phyloP scores from a whole-genome alignment of 805 yeast genomes.

The Pichia pseudocactophila region DNA sequence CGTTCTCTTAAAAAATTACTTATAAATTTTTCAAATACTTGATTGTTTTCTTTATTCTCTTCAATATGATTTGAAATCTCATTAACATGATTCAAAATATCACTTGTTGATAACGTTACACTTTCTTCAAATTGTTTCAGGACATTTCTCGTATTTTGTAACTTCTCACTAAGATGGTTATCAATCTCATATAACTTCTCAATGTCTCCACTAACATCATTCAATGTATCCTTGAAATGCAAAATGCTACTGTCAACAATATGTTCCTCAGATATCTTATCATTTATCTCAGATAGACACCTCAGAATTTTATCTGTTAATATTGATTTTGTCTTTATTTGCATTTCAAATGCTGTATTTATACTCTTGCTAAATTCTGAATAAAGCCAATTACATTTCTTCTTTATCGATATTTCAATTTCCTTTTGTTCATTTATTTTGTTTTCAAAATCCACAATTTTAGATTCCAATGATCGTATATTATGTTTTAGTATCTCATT shows the following conservation, averaged over 20 bases:
- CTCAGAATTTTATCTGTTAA: constrained; percentile 1
- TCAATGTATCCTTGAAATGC: not conserved
- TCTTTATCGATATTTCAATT: constrained; percentile 10
- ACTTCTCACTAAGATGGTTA: not conserved
- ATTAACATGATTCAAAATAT: not conserved
- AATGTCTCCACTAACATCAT: not conserved
- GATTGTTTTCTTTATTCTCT: not conserved
- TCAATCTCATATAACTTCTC: not conserved
- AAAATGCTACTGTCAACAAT: not conserved
- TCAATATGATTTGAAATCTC: not conserved
- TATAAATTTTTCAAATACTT: not conserved
- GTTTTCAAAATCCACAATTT: constrained; percentile 26
- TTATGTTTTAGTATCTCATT: constrained; percentile 12
- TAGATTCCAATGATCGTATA: constrained; percentile 21
- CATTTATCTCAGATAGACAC: not conserved
- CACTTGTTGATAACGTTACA: not conserved
- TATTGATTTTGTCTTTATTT: not conserved
- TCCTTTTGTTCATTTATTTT: constrained; percentile 21
- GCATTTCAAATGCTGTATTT: not conserved
- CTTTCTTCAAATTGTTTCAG: not conserved
- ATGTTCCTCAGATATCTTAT: not conserved
- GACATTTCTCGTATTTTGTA: not conserved
- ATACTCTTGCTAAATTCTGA: constrained; percentile 2
- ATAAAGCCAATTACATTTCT: constrained; percentile 1
- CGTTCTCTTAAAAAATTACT: not conserved